Evolutionary conservation across 1,284 basidiomycete genomes (phyloP).

Genomic region (Ustilago tritici): DNA sequence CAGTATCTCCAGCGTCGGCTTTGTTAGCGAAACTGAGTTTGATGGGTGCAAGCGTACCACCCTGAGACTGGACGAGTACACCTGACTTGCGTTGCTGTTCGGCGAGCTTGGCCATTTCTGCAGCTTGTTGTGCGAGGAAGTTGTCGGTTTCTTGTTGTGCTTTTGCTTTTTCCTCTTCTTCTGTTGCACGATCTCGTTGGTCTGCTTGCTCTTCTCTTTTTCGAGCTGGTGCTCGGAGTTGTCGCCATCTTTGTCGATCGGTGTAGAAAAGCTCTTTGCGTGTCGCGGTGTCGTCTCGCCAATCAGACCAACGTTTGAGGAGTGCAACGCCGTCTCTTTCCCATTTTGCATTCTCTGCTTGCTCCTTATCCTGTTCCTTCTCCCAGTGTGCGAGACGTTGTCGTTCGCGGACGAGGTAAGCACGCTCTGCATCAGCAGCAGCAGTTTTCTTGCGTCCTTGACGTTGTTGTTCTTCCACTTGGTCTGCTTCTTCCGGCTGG

Average conservation of each 20-base stretch:
- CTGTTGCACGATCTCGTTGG: constrained; percentile 39
- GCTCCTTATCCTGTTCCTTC: constrained; percentile 40
- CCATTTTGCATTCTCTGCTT: constrained; percentile 31
- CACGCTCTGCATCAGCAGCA: constrained; percentile 49
- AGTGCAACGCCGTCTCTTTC: constrained; percentile 27
- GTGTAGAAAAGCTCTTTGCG: constrained; percentile 54
- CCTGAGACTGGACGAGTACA: constrained; percentile 49
- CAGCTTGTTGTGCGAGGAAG: constrained; percentile 63
- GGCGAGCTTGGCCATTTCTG: constrained; percentile 59
- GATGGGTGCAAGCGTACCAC: constrained; percentile 53
- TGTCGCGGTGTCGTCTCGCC: constrained; percentile 38
- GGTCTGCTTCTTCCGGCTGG: constrained; percentile 55
- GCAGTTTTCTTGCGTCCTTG: constrained; percentile 43
- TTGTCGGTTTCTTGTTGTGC: constrained; percentile 58
- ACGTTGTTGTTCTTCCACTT: constrained; percentile 39
- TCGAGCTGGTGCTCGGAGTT: constrained; percentile 39
- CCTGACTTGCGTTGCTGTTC: constrained; percentile 60
- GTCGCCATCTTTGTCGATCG: constrained; percentile 62
- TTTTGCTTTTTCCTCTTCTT: constrained; percentile 42
- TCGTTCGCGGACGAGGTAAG: constrained; percentile 46
- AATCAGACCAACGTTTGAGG: constrained; percentile 39
- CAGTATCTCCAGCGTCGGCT: constrained; percentile 7
- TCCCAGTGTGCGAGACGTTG: constrained; percentile 60
- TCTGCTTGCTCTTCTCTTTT: constrained; percentile 57
- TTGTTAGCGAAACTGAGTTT: constrained; percentile 55